These are phyloP conservation scores for Neurospora sp. DNA, from an alignment of 495 filamentous ascomycete species.

Conservation along the genomic window DNA sequence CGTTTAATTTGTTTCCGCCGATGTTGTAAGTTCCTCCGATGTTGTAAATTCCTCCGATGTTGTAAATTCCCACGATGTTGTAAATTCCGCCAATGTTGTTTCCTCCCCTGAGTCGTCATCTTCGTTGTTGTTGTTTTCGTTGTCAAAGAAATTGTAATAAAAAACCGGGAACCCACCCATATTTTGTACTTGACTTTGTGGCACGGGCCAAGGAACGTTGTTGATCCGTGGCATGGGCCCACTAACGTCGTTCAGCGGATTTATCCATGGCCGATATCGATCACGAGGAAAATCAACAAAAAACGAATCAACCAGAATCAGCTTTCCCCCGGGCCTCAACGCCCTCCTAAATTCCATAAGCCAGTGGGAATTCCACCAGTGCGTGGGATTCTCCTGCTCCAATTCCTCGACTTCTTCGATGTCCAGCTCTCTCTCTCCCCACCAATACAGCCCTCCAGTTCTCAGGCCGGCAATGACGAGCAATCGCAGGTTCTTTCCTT, in stretches of 20 bases:
- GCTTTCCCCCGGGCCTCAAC: constrained; percentile 12
- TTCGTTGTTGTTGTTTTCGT: not conserved
- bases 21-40: not conserved
- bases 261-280: not conserved
- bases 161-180: not conserved
- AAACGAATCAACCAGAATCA: constrained; percentile 10
- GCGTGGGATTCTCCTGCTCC: not conserved
- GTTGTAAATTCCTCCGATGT: too few species aligned
- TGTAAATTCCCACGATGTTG: too few species aligned
- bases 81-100: too few species aligned
- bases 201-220: not conserved
- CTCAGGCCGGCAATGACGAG: constrained; percentile 15
- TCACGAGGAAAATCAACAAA: not conserved
- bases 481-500: not conserved
- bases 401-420: constrained; percentile 2
- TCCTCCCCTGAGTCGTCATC: not conserved
- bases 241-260: not conserved
- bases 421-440: not conserved
- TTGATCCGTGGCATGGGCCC: not conserved
- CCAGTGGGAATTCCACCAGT: constrained; percentile 1
- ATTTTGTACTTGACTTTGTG: not conserved
- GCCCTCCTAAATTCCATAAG: constrained; percentile 4
- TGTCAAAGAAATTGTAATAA: not conserved
- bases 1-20: not conserved
- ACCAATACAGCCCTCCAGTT: not conserved